Conservation (phyloP, 2,329 filamentous ascomycete species). For the Penicillium psychrosexuale region DNA sequence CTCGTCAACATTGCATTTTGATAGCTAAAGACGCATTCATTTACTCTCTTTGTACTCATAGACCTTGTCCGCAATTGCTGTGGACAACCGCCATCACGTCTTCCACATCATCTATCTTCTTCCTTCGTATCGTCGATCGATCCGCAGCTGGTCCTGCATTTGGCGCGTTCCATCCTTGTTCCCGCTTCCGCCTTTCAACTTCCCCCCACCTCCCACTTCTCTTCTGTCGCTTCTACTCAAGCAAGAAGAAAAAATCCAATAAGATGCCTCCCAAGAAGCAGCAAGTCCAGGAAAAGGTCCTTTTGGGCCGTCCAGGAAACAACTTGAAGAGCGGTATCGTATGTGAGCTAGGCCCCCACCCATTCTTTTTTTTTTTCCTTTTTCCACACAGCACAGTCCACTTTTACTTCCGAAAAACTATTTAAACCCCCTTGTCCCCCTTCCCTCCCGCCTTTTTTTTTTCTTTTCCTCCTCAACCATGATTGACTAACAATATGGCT, state of each 20-base stretch:
- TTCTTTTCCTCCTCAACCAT: slow-evolving; percentile 15
- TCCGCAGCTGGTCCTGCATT: slow-evolving; percentile 66
- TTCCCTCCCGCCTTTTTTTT: slow-evolving; percentile 13
- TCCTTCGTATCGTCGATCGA: slow-evolving; percentile 56
- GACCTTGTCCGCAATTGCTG: slow-evolving; percentile 15
- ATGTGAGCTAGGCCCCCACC: slow-evolving; percentile 60
- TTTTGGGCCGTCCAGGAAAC: slow-evolving; percentile 93
- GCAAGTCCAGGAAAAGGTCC: slow-evolving; percentile 89
- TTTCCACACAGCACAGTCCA: slow-evolving; percentile 27
- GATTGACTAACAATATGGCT: slow-evolving; percentile 19
- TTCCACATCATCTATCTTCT: slow-evolving; percentile 27
- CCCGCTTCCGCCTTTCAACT: slow-evolving; percentile 44
- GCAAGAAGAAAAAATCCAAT: slow-evolving; percentile 57
- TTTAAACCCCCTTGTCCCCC: slow-evolving; percentile 21
- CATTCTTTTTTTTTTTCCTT: slow-evolving; percentile 29
- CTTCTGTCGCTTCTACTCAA: slow-evolving; percentile 52
- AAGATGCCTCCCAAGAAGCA: slow-evolving; percentile 97
- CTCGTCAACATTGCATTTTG: slow-evolving; percentile 5
- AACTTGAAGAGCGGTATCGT: slow-evolving; percentile 97
- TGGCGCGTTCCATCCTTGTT: slow-evolving; percentile 31
- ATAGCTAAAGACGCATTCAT: slow-evolving; percentile 9
- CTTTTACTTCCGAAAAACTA: slow-evolving; percentile 25
- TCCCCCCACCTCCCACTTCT: slow-evolving; percentile 28
- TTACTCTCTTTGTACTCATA: slow-evolving; percentile 13
- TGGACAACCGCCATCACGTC: slow-evolving; percentile 33